A percentile compares a stretch with the other conserved stretches of the same genome.
phyloP scores from a whole-genome alignment of 495 filamentous ascomycete genomes.

The Neurospora sp. region DNA sequence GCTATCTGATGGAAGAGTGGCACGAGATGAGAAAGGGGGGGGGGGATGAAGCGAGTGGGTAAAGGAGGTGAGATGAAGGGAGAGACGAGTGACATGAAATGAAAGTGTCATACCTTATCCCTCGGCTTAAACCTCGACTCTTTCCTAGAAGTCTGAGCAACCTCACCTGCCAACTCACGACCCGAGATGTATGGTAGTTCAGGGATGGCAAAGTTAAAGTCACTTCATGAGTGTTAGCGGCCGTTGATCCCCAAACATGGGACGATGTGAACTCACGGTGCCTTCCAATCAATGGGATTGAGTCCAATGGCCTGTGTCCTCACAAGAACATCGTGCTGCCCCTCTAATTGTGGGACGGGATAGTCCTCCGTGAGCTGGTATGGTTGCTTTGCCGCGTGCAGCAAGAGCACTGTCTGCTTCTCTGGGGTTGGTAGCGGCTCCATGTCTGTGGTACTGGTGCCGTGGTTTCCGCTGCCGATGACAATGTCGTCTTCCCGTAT shows the following conservation, averaged over 20 bases:
- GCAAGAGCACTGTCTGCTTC: constrained; percentile 33
- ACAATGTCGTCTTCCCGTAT: neutral
- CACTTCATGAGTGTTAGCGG: constrained; percentile 22
- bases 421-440: constrained; percentile 3
- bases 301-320: constrained; percentile 51
- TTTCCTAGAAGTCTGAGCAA: constrained; percentile 37
- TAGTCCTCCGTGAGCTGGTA: constrained; percentile 35
- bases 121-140: constrained; percentile 39
- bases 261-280: constrained; percentile 37
- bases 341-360: constrained; percentile 31
- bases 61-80: neutral
- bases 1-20: no score
- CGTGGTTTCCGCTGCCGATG: neutral
- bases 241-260: neutral
- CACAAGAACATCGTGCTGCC: constrained; percentile 44
- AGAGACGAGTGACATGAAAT: neutral
- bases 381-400: constrained; percentile 33
- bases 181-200: constrained; percentile 56
- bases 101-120: constrained; percentile 33
- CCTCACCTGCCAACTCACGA: constrained; percentile 50
- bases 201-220: constrained; percentile 58
- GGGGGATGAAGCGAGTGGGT: no score
- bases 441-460: neutral
- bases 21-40: no score
- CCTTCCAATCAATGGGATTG: constrained; percentile 69